Evolutionary conservation across 2,329 filamentous ascomycete genomes (phyloP), one percentile per base, ranked within the genome.

Genomic region (Aspergillus aculeatus): DNA sequence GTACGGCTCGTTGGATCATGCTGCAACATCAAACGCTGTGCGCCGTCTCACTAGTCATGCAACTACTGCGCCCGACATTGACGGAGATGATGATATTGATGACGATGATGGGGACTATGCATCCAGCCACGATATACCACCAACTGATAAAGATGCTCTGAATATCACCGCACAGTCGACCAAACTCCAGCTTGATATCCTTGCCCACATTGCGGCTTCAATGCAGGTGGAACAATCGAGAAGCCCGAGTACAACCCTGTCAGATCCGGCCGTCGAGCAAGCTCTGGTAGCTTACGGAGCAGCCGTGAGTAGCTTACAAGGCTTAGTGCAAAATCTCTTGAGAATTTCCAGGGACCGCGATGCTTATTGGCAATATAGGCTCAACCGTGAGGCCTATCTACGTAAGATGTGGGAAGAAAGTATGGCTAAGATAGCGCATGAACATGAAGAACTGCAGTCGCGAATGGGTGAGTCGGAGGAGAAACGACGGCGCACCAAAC

Each of bases 371-470:
- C 94, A 98, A 75, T 96, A 96, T 73, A 88, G 93, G 14, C 82
- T 99, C 47, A 93, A 96, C 67, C 89, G 92, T 56, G 95, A 99
- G 78, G 88, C 89, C 48, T 91, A 96, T 72, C 89, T 98, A 78
- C 87, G 95, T 41, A 89, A 91, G 61, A 91, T 99, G 86, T 99
- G 95, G 95, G 95, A 99, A 77, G 95, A 99, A 70, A 98, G 93
- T 77, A 97, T 99, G 95, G 92, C 95, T 10, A 88, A 93, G 69
- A 90, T 99, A n/a, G 95, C 93, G 19, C 88, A 87, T 58, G 95
- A 99, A 74, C 95, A 99, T 69, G 95, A 98, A 76, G 86, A 92
- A 54, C 83, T 99, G 1, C 92, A 98, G 73, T 91, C 86, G 38
- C 89, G 88, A 59, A 90, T 97, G 62, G 92, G 91, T 49, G 91